phyloP scores from a whole-genome alignment of 2,329 filamentous ascomycete genomes.

The Aspergillus sclerotialis region DNA sequence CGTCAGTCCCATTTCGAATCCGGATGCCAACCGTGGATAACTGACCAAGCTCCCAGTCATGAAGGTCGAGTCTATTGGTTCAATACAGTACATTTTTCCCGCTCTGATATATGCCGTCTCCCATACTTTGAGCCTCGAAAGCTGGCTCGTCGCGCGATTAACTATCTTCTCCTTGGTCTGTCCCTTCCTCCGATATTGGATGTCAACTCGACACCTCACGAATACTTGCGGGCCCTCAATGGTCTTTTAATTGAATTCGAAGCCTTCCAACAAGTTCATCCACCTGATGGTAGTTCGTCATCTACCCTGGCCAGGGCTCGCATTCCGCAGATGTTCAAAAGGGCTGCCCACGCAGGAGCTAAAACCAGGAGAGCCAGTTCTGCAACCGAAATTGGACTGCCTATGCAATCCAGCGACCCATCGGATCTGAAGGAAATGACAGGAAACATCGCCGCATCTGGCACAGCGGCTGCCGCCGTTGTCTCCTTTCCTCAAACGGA shows the following conservation, averaged over 20 bases:
- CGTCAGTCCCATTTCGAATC: conserved; percentile 64
- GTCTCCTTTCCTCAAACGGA: conserved; percentile 41
- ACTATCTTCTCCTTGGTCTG: conserved; percentile 86
- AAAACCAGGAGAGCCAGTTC: conserved; percentile 54
- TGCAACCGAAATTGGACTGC: conserved; percentile 53
- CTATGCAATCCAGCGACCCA: conserved; percentile 43
- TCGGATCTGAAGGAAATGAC: conserved; percentile 42
- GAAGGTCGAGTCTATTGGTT: conserved; percentile 97
- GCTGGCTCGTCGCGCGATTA: conserved; percentile 81
- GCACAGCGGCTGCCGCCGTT: conserved; percentile 30
- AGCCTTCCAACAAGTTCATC: conserved; percentile 80
- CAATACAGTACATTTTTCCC: conserved; percentile 89
- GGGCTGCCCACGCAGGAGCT: conserved; percentile 49
- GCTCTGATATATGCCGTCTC: conserved; percentile 69
- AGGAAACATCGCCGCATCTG: conserved; percentile 32
- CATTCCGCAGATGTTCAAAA: conserved; percentile 76
- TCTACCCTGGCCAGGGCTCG: conserved; percentile 68
- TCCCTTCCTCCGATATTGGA: conserved; percentile 87
- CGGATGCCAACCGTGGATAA: no score
- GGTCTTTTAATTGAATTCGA: conserved; percentile 87
- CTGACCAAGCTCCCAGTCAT: conserved; percentile 68
- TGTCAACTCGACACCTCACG: conserved; percentile 67
- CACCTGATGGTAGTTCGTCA: conserved; percentile 63
- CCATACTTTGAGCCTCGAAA: conserved; percentile 80
- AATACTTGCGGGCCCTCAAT: conserved; percentile 83